These are phyloP conservation scores for Globisporangium barbulae DNA, from an alignment of 352 stramenopile genomes.

Conservation along the genomic window DNA sequence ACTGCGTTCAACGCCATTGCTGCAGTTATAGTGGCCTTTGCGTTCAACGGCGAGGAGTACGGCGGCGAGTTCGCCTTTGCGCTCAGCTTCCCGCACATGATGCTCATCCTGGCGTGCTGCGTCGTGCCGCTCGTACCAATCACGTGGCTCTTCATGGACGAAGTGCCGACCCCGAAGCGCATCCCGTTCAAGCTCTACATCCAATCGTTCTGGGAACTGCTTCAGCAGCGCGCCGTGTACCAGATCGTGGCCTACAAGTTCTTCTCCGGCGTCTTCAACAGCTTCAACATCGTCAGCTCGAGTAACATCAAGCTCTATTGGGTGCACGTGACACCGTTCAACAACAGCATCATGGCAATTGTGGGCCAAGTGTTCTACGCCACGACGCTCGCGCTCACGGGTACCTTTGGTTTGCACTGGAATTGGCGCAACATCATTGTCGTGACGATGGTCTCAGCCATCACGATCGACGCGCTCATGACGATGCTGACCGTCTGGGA, in stretches of 20 bases:
- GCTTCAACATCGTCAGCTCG: conserved; percentile 53
- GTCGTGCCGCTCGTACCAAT: conserved; percentile 28
- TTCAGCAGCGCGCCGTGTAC: conserved; percentile 61
- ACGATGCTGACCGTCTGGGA: conserved; percentile 55
- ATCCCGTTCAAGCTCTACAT: conserved; percentile 31
- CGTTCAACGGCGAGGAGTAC: conserved; percentile 54
- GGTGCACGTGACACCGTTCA: conserved; percentile 59
- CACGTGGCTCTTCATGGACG: conserved; percentile 25
- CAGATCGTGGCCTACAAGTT: conserved; percentile 65
- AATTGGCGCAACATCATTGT: conserved; percentile 53
- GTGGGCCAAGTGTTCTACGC: conserved; percentile 45
- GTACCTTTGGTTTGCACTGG: conserved; percentile 43
- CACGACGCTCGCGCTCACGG: conserved; percentile 42
- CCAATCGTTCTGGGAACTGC: conserved; percentile 39
- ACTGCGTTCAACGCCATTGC: conserved; percentile 45
- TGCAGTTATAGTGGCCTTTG: conserved; percentile 38
- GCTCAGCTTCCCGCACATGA: conserved; percentile 45
- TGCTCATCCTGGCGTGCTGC: conserved; percentile 39
- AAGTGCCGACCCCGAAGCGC: conserved; percentile 6
- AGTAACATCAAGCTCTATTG: conserved; percentile 54
- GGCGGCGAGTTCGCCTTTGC: conserved; percentile 52
- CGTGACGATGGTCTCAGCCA: conserved; percentile 34
- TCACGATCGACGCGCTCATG: conserved; percentile 43
- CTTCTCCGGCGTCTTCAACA: conserved; percentile 58
- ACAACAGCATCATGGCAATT: conserved; percentile 51